Base-by-base conservation (phyloP, 495 filamentous ascomycete genomes). In the Hypoxylon perforatum region DNA sequence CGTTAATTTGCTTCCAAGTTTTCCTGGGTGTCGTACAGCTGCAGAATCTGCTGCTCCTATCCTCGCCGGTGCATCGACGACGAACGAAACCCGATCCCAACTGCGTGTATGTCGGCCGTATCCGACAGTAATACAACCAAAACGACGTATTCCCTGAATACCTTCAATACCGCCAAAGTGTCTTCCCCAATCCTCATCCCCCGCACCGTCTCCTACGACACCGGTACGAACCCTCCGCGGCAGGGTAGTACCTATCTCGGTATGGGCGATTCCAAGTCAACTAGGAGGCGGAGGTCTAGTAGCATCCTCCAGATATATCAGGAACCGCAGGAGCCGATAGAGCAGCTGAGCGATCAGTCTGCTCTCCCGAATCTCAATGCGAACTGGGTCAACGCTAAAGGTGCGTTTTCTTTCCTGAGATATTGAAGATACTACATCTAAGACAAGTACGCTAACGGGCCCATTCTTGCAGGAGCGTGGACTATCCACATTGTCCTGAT, bases 341-440 rank as follows among this genome's bases (percentile, higher is more conserved):
- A 98, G 82, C 94, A 97, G 74, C 88, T 93, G 76, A 97, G 91
- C 68, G 95, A 99, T 77, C 95, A 99, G 85, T 89, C 92, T 23
- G 92, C 92, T 11, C 79, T 97, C 63, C 95, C 95, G 28, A 99
- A 99, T 71, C 77, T 97, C 75, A 99, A 99, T 82, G 92, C 95
- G 67, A 90, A 96, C 78, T 99, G 95, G 95, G 95, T 97, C 65
- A 97, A 99, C 80, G 92, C 92, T 64, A 99, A 99, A 84, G 95
- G 95, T 98, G 81, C 74, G 87, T 69, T 36, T 14, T 3, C 22
- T 38, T 4, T 19, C 17, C 1, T 6, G 3, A 41, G 25, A 28
- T 28, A 28, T 3, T 7, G 25, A 28, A 28, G 25, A 28, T 7
- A 7, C 3, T 3, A 7, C 3, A 3, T 3, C 25, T 18, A n/a